Evolutionary conservation across 2,329 filamentous ascomycete genomes (phyloP).

Genomic region (Chaetomiaceae sp.): DNA sequence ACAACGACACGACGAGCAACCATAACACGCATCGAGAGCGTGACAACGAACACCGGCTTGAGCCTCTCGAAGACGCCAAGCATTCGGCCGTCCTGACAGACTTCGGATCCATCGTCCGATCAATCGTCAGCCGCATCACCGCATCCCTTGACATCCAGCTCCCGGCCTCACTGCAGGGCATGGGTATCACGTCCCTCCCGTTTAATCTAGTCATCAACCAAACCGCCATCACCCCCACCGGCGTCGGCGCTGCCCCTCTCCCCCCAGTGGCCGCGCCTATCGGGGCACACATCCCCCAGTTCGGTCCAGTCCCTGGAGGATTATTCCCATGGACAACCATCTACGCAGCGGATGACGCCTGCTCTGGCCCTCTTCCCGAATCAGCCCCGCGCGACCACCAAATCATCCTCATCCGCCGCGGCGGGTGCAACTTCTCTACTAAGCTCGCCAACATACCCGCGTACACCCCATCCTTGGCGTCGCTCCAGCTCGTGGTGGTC

Average conservation of each 20-base stretch:
- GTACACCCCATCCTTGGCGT: conserved; percentile 55
- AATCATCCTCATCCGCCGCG: conserved; percentile 75
- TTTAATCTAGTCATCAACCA: conserved; percentile 34
- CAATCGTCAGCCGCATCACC: conserved; percentile 41
- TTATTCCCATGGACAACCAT: conserved; percentile 64
- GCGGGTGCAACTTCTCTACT: conserved; percentile 75
- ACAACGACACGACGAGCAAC: conserved; percentile 44
- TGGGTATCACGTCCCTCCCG: conserved; percentile 13
- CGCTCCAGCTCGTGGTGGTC: conserved; percentile 77
- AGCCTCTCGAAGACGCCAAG: conserved; percentile 12
- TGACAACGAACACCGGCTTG: conserved; percentile 22
- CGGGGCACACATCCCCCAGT: conserved; percentile 26
- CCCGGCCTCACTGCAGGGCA: conserved; percentile 20
- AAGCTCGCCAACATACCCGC: conserved; percentile 84
- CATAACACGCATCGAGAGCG: conserved; percentile 14
- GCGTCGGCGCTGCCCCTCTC: conserved; percentile 47
- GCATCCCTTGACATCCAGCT: conserved; percentile 37
- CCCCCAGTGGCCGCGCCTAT: conserved; percentile 39
- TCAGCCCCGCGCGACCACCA: conserved; percentile 56
- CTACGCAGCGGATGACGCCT: conserved; percentile 67
- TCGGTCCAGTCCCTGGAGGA: conserved; percentile 30
- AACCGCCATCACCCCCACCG: conserved; percentile 33
- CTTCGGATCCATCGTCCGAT: conserved; percentile 42
- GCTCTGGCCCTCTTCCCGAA: conserved; percentile 53
- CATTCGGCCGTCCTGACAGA: conserved; percentile 13